These are phyloP conservation scores for Chaetomium tenue DNA, from an alignment of 495 filamentous ascomycete species.

Conservation along the genomic window DNA sequence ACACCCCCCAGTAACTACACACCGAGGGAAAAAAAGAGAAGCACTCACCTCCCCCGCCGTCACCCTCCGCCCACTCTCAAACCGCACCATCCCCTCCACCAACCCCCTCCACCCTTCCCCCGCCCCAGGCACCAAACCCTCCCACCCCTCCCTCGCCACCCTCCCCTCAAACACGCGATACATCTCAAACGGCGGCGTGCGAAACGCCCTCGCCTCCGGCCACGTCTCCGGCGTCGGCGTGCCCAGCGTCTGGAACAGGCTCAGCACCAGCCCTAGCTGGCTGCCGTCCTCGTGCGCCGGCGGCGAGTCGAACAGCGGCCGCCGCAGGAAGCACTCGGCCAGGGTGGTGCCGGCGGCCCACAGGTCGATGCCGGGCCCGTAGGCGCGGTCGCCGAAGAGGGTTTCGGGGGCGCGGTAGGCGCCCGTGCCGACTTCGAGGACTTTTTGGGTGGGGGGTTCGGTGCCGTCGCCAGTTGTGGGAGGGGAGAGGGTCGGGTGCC, in stretches of 20 bases:
- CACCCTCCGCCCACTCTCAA: conserved; percentile 32
- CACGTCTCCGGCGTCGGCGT: conserved; percentile 74
- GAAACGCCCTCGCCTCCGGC: conserved; percentile 59
- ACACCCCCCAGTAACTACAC: neutral
- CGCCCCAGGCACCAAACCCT: conserved; percentile 25
- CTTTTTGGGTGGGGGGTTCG: conserved; percentile 68
- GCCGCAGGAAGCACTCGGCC: conserved; percentile 59
- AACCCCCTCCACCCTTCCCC: conserved; percentile 32
- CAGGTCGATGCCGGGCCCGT: conserved; percentile 71
- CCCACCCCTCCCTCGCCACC: conserved; percentile 42
- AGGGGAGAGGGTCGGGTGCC: conserved; percentile 59
- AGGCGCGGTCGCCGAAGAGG: conserved; percentile 77
- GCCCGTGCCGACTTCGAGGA: conserved; percentile 90
- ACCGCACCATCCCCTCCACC: conserved; percentile 37
- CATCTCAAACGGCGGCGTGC: conserved; percentile 55
- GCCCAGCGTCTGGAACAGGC: conserved; percentile 84
- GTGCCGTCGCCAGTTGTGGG: conserved; percentile 48
- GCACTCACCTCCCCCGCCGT: conserved; percentile 26
- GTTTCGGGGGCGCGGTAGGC: conserved; percentile 88
- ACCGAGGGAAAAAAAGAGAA: neutral
- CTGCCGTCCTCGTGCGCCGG: conserved; percentile 78
- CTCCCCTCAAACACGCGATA: conserved; percentile 47
- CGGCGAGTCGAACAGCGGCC: conserved; percentile 68
- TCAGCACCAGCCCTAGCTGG: conserved; percentile 84
- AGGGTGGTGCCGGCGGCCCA: conserved; percentile 88